Percentiles rank a stretch among this genome's conserved stretches.
These are phyloP conservation scores for Pseudogymnoascus verrucosus DNA, from an alignment of 2,329 filamentous ascomycete species.

Conservation along the genomic window DNA sequence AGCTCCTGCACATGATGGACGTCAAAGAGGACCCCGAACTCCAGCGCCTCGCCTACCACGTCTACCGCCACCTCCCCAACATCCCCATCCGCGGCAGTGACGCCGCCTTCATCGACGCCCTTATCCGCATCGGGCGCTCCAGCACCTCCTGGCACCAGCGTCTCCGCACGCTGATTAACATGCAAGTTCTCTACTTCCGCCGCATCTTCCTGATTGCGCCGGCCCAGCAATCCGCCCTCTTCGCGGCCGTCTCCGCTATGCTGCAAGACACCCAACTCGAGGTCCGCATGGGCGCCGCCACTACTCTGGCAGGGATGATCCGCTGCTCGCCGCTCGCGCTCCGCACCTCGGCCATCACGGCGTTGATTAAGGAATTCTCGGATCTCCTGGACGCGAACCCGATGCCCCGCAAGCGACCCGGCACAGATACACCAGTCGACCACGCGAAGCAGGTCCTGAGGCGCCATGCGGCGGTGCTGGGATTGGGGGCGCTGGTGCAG, in stretches of 20 bases:
- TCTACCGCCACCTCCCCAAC: constrained; percentile 93
- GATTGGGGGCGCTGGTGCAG: constrained; percentile 82
- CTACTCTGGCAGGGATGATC: constrained; percentile 94
- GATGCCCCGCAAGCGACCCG: constrained; percentile 65
- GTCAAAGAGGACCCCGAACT: constrained; percentile 97
- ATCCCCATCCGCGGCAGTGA: constrained; percentile 85
- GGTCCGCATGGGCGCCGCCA: constrained; percentile 85
- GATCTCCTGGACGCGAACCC: constrained; percentile 72
- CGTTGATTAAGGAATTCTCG: constrained; percentile 73
- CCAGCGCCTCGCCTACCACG: constrained; percentile 88
- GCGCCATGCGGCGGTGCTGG: constrained; percentile 84
- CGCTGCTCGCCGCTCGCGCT: constrained; percentile 80
- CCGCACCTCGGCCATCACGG: constrained; percentile 67
- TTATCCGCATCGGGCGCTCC: constrained; percentile 80
- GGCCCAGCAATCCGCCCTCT: constrained; percentile 69
- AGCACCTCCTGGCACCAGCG: constrained; percentile 92
- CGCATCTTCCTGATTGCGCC: constrained; percentile 79
- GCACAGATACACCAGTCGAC: constrained; percentile 62
- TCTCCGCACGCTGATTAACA: constrained; percentile 89
- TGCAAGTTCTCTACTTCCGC: constrained; percentile 97
- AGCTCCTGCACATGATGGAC: constrained; percentile 99
- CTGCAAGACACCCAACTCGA: constrained; percentile 85
- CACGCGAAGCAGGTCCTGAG: constrained; percentile 70
- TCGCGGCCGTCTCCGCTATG: constrained; percentile 93
- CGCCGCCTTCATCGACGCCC: constrained; percentile 69